These are phyloP conservation scores for Aquilaria agallochum DNA, from an alignment of 441 rosid species.

Conservation along the genomic window DNA sequence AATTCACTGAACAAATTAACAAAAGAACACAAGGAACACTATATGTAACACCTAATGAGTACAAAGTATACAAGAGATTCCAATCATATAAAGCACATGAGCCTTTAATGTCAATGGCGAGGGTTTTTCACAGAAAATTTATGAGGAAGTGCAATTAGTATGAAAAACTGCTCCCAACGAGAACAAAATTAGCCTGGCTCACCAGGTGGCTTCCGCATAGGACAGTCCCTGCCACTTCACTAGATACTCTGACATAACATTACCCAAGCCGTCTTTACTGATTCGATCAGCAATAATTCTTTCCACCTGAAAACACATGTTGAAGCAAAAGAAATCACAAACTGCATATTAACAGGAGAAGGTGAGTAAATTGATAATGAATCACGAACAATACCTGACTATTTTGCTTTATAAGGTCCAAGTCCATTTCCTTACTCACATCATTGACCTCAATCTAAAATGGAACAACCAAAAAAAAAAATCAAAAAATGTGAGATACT, in stretches of 20 bases:
- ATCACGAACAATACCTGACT: conserved; percentile 59
- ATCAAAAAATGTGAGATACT: conserved; percentile 4
- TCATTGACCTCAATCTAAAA: conserved; percentile 94
- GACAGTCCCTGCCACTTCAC: conserved; percentile 99
- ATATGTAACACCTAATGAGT: neutral
- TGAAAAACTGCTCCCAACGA: neutral
- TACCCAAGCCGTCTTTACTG: conserved; percentile 64
- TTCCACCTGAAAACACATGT: conserved; percentile 67
- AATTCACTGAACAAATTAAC: conserved; percentile 7
- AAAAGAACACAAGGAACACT: conserved; percentile 2
- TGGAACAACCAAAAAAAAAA: conserved; percentile 14
- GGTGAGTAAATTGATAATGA: neutral
- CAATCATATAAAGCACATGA: neutral
- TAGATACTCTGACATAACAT: conserved; percentile 86
- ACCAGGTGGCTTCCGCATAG: conserved; percentile 99
- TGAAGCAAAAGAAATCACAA: conserved; percentile 12
- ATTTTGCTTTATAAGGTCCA: conserved; percentile 97
- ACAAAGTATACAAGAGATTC: conserved; percentile 9
- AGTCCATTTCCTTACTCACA: conserved; percentile 99
- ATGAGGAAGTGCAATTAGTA: neutral
- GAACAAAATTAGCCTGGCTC: conserved; percentile 19
- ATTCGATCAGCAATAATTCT: conserved; percentile 90
- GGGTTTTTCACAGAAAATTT: neutral
- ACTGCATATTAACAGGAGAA: conserved; percentile 5
- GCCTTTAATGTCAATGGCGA: too few relatives aligned